Conservation (phyloP, 164 flowering plant genomes). For the Liriodendron chinense region DNA sequence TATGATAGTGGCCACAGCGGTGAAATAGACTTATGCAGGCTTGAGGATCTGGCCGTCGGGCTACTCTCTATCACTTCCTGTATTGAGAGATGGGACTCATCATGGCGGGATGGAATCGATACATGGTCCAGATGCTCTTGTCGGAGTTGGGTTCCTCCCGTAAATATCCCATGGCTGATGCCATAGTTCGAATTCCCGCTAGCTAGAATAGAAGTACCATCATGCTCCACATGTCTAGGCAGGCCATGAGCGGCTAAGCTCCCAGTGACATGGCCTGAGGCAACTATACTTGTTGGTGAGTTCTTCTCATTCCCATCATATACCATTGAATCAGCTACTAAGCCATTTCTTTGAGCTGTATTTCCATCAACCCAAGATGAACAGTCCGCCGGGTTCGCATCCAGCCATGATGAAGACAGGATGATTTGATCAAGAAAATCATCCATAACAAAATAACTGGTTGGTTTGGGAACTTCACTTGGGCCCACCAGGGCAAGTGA, state of each 20-base stretch:
- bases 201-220: slow-evolving; percentile 13
- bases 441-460: slow-evolving; percentile 17
- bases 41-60: slow-evolving; percentile 7
- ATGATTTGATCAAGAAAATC: slow-evolving; percentile 27
- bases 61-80: slow-evolving; percentile 10
- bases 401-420: slow-evolving; percentile 31
- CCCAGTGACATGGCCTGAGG: slow-evolving; percentile 4
- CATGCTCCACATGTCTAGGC: not conserved
- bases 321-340: slow-evolving; percentile 16
- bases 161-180: slow-evolving; percentile 12
- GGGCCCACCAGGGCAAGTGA: not conserved
- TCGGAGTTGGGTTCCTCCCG: slow-evolving; percentile 10
- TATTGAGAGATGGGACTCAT: slow-evolving; percentile 6
- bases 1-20: slow-evolving; percentile 22
- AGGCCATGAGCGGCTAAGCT: too few species aligned
- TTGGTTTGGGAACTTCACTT: slow-evolving; percentile 1
- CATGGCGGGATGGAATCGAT: not conserved
- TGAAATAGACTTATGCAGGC: slow-evolving; percentile 15
- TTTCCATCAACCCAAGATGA: slow-evolving; percentile 24
- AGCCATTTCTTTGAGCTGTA: slow-evolving; percentile 16
- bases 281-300: not conserved
- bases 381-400: slow-evolving; percentile 14
- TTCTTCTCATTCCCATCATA: slow-evolving; percentile 15
- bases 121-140: not conserved
- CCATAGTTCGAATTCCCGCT: slow-evolving; percentile 17